A percentile compares a stretch with the other conserved stretches of the same genome.
Conservation (phyloP, 768 basidiomycete genomes). For the Amanita jacksonii region DNA sequence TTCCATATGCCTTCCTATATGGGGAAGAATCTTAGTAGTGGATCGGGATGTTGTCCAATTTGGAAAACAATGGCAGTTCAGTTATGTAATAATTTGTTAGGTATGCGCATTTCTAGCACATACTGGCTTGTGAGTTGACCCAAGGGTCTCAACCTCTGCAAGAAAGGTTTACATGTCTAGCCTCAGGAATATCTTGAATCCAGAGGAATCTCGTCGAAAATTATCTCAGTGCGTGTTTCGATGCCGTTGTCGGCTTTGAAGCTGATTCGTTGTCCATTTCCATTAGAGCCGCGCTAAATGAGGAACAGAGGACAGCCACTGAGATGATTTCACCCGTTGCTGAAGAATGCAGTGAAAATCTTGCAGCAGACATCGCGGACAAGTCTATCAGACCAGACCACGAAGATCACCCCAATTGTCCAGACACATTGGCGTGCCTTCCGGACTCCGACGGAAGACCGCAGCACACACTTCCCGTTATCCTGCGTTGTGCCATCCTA, state of each 20-base stretch:
- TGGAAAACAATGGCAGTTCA: slow-evolving; percentile 8
- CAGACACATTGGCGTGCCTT: slow-evolving; percentile 67
- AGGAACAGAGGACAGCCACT: slow-evolving; percentile 15
- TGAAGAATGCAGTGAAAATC: slow-evolving; percentile 23
- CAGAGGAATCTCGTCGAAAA: slow-evolving; percentile 30
- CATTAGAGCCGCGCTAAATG: slow-evolving; percentile 7
- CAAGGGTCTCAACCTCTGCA: not conserved
- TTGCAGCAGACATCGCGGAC: slow-evolving; percentile 20
- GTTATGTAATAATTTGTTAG: slow-evolving; percentile 10
- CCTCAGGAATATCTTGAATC: slow-evolving; percentile 48
- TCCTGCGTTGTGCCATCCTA: slow-evolving; percentile 75
- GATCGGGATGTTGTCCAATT: slow-evolving; percentile 2
- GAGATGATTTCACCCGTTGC: slow-evolving; percentile 26
- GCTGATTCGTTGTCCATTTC: not conserved
- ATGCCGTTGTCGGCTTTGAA: not conserved
- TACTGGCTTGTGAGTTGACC: slow-evolving; percentile 3
- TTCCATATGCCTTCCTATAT: not conserved
- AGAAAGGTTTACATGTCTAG: slow-evolving; percentile 35
- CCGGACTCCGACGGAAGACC: slow-evolving; percentile 73
- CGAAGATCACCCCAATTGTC: slow-evolving; percentile 65
- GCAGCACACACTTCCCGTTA: slow-evolving; percentile 78
- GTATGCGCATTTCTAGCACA: slow-evolving; percentile 7
- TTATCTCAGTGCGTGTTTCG: slow-evolving; percentile 34
- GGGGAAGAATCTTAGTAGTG: no score
- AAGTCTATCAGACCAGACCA: slow-evolving; percentile 22